These are phyloP conservation scores for Boletus sp. DNA, from an alignment of 1,284 basidiomycete species.

Conservation along the genomic window DNA sequence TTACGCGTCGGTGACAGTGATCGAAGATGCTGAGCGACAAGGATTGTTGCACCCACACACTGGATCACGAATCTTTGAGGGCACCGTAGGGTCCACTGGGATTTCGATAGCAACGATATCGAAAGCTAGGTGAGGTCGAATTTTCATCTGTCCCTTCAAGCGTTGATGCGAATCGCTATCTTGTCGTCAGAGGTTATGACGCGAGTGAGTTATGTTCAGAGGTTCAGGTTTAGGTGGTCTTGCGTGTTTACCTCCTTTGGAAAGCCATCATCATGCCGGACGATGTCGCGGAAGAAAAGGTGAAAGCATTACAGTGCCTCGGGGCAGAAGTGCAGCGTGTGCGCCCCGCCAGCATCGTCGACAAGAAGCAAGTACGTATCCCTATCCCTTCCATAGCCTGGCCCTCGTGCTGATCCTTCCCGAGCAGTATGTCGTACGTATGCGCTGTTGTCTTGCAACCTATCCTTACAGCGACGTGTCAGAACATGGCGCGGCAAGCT, in stretches of 20 bases:
- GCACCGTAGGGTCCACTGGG: constrained; percentile 95
- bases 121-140: constrained; percentile 64
- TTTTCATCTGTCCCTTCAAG: not conserved
- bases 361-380: constrained; percentile 84
- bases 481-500: constrained; percentile 81
- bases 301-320: constrained; percentile 76
- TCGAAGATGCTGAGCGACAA: constrained; percentile 85
- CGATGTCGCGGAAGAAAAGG: constrained; percentile 90
- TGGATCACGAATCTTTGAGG: constrained; percentile 94
- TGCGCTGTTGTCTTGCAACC: constrained; percentile 34
- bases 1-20: constrained; percentile 53
- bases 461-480: constrained; percentile 29
- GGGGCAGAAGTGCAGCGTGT: constrained; percentile 87
- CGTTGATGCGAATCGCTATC: not conserved
- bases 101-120: constrained; percentile 95
- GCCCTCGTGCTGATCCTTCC: too few relatives aligned
- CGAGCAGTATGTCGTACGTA: constrained; percentile 25
- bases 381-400: not conserved
- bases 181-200: constrained; percentile 61
- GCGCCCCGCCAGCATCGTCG: constrained; percentile 85
- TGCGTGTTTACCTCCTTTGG: not conserved
- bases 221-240: not conserved
- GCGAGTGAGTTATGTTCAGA: constrained; percentile 61
- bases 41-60: constrained; percentile 85
- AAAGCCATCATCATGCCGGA: constrained; percentile 90